Evolutionary conservation across 176 grass and related monocot genomes (phyloP).

Genomic region (Triticum urartu): DNA sequence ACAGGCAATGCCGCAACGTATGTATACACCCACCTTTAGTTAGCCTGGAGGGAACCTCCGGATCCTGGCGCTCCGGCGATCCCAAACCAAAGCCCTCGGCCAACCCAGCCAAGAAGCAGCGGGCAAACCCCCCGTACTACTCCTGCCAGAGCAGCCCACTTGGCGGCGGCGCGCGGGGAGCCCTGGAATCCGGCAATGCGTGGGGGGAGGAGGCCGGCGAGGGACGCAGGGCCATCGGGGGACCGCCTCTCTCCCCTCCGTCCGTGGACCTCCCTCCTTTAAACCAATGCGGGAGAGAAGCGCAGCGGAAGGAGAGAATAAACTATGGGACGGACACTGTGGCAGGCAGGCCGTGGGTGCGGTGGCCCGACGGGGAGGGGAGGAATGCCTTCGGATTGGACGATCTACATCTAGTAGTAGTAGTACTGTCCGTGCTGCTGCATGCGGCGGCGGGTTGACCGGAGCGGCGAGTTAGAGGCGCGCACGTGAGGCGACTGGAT

Average conservation of each 20-base stretch:
- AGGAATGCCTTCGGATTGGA: conserved; percentile 20
- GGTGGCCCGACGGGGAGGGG: neutral
- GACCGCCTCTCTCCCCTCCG: neutral
- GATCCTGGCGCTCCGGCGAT: conserved; percentile 10
- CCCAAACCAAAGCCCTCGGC: conserved; percentile 21
- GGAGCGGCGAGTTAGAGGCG: conserved; percentile 32
- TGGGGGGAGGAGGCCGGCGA: neutral
- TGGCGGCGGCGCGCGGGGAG: conserved; percentile 4
- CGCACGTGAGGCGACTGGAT: conserved; percentile 27
- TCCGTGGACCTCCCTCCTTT: conserved; percentile 14
- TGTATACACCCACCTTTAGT: conserved; percentile 22
- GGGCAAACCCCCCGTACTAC: neutral
- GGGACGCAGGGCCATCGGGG: conserved; percentile 19
- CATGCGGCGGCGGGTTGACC: conserved; percentile 44
- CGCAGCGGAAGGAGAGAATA: conserved; percentile 9
- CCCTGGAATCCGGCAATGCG: conserved; percentile 23
- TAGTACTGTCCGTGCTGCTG: neutral
- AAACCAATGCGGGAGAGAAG: conserved; percentile 31
- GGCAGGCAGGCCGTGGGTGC: neutral
- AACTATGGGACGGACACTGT: conserved; percentile 4
- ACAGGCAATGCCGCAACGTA: conserved; percentile 15
- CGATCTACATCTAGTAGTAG: conserved; percentile 11
- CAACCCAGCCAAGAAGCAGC: neutral
- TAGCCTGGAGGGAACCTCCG: neutral
- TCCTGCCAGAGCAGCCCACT: neutral